Percentiles rank a stretch among this genome's conserved stretches.
Evolutionary conservation across 1,284 basidiomycete genomes (phyloP).

Genomic region (Rhizopogon parksii): DNA sequence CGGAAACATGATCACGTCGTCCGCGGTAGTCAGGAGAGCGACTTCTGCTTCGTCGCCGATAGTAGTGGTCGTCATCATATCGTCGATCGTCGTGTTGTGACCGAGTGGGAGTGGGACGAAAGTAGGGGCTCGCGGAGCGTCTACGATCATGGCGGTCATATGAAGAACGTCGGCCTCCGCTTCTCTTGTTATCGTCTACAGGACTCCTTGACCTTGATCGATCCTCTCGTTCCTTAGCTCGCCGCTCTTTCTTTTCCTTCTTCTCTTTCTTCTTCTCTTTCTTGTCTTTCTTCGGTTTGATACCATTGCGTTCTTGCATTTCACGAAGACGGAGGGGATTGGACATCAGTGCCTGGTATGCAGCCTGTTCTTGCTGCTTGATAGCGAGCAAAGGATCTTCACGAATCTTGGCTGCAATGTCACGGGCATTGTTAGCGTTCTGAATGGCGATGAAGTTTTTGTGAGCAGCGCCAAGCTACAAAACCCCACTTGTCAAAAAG

Average conservation of each 20-base stretch:
- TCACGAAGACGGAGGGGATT: constrained; percentile 86
- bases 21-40: constrained; percentile 27
- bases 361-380: constrained; percentile 95
- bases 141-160: constrained; percentile 29
- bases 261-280: constrained; percentile 61
- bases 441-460: constrained; percentile 90
- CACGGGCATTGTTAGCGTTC: constrained; percentile 86
- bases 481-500: constrained; percentile 4
- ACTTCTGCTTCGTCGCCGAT: constrained; percentile 23
- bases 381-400: constrained; percentile 96
- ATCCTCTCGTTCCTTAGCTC: constrained; percentile 31
- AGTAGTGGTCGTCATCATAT: constrained; percentile 14
- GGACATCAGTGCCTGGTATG: constrained; percentile 83
- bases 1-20: constrained; percentile 17
- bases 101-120: constrained; percentile 29
- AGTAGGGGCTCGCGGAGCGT: constrained; percentile 32
- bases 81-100: constrained; percentile 22
- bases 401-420: constrained; percentile 88
- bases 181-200: constrained; percentile 17
- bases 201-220: constrained; percentile 36
- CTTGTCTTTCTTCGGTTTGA: constrained; percentile 71
- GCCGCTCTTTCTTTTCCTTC: constrained; percentile 50
- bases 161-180: constrained; percentile 27
- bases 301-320: constrained; percentile 70
- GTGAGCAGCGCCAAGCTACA: constrained; percentile 73